Evolutionary conservation across 192 early-diverging fungal genomes (phyloP).

Genomic region (Phlyctochytrium planicorne): DNA sequence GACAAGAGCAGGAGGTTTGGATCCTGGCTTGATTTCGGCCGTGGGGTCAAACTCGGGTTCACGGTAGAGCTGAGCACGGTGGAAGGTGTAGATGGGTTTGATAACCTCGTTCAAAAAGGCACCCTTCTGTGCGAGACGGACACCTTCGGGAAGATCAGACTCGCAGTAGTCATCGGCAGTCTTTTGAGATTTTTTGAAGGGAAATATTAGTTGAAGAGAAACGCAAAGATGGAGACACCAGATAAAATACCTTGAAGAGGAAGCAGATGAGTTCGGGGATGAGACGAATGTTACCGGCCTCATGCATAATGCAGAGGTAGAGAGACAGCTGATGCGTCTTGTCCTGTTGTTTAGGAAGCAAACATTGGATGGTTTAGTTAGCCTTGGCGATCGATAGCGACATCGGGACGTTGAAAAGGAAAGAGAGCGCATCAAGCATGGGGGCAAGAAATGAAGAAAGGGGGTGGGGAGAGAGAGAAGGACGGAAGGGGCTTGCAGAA

Average conservation of each 20-base stretch:
- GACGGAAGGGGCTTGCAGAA: too few species aligned
- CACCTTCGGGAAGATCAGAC: slow-evolving; percentile 4
- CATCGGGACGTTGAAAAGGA: too few species aligned
- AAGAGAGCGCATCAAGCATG: too few species aligned
- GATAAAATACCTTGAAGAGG: slow-evolving; percentile 75
- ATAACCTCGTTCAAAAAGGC: slow-evolving; percentile 69
- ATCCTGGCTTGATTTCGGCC: too few species aligned
- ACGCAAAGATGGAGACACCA: too few species aligned
- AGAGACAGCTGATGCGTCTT: slow-evolving; percentile 1
- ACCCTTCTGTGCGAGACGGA: slow-evolving; percentile 41
- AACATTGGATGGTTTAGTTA: too few species aligned
- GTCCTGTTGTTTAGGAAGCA: neutral
- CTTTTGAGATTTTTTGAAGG: too few species aligned
- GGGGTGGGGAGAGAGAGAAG: too few species aligned
- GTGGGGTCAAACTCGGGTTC: slow-evolving; percentile 51
- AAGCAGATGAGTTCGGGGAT: slow-evolving; percentile 67
- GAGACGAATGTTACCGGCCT: slow-evolving; percentile 72
- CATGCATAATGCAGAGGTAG: slow-evolving; percentile 48
- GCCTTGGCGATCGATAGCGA: too few species aligned
- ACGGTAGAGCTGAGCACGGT: slow-evolving; percentile 75
- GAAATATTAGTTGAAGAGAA: too few species aligned
- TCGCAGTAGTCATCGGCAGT: slow-evolving; percentile 54
- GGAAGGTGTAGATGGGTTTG: slow-evolving; percentile 69
- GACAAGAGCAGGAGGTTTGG: too few species aligned
- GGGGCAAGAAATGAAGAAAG: too few species aligned